Percentiles rank a stretch among this genome's conserved stretches.
Evolutionary conservation across 2,329 filamentous ascomycete species (phyloP).

Genomic region (Fusarium sublunatum): DNA sequence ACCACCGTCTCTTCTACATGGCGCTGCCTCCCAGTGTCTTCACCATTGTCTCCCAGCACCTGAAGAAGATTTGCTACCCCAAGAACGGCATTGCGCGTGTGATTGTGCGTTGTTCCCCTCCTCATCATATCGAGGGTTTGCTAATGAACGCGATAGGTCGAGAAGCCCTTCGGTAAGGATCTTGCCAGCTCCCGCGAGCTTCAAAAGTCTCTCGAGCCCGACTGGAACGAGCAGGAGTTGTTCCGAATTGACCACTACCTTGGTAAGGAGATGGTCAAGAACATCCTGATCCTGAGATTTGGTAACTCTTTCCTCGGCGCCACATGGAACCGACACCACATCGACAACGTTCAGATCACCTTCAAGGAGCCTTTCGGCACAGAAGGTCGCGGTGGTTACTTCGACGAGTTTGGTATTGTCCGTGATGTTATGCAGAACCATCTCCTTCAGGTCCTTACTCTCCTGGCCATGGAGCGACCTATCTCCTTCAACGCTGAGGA

Average conservation of each 20-base stretch:
- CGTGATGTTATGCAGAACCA: conserved; percentile 99
- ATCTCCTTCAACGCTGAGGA: conserved; percentile 99
- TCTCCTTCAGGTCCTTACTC: conserved; percentile 92
- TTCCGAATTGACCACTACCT: conserved; percentile 99
- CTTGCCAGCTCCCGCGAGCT: conserved; percentile 92
- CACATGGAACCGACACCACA: conserved; percentile 99
- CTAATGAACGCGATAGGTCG: conserved; percentile 71
- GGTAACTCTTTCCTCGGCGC: conserved; percentile 99
- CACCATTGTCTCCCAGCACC: conserved; percentile 94
- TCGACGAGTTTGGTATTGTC: conserved; percentile 99
- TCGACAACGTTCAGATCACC: conserved; percentile 98
- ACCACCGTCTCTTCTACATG: conserved; percentile 98
- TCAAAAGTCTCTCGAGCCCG: conserved; percentile 92
- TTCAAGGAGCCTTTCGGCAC: conserved; percentile 99
- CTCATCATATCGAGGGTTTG: not conserved
- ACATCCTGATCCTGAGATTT: conserved; percentile 96
- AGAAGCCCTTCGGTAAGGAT: conserved; percentile 99
- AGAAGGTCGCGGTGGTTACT: conserved; percentile 97
- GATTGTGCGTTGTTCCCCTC: conserved; percentile 69
- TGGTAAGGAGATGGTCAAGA: conserved; percentile 99
- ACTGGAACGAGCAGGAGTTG: conserved; percentile 99
- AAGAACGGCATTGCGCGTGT: conserved; percentile 89
- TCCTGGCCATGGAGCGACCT: conserved; percentile 97
- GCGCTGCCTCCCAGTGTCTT: conserved; percentile 97
- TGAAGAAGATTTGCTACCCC: conserved; percentile 98